Evolutionary conservation across 176 grass and related monocot genomes (phyloP).

Genomic region (Rhynchospora pubera): DNA sequence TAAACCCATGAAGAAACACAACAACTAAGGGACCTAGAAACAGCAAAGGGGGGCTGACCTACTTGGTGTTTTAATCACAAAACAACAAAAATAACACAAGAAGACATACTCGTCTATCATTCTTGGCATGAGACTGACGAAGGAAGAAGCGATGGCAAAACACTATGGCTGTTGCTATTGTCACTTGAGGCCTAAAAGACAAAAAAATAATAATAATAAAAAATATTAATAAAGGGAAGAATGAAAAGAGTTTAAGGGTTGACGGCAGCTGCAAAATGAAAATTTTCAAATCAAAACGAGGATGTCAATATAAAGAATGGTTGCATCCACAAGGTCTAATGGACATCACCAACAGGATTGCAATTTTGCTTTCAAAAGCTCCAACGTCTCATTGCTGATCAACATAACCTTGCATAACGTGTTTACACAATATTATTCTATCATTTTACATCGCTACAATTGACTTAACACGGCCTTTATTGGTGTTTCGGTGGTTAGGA

Average conservation of each 20-base stretch:
- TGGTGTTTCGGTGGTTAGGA: not conserved
- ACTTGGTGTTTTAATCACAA: not conserved
- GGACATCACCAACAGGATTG: not conserved
- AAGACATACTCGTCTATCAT: slow-evolving; percentile 80
- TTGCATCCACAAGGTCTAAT: not conserved
- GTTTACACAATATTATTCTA: too few relatives aligned
- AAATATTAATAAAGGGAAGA: not conserved
- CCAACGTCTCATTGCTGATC: too few relatives aligned
- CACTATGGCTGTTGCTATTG: slow-evolving; percentile 84
- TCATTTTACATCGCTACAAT: too few relatives aligned
- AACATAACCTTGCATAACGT: too few relatives aligned
- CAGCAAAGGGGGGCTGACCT: not conserved
- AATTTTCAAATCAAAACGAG: not conserved
- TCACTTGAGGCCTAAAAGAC: slow-evolving; percentile 65
- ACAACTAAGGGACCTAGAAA: not conserved
- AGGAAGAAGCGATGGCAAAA: slow-evolving; percentile 95
- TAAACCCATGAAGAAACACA: not conserved
- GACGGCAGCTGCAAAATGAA: too few relatives aligned
- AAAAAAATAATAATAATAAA: too few relatives aligned
- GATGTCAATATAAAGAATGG: too few relatives aligned
- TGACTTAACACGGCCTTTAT: not conserved
- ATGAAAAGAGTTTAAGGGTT: too few relatives aligned
- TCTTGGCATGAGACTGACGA: slow-evolving; percentile 81
- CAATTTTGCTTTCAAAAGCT: not conserved
- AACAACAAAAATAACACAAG: slow-evolving; percentile 11